Percentiles rank a stretch among this genome's conserved stretches.
Evolutionary conservation across 176 grass and related monocot genomes (phyloP).

Genomic region (Oryza rufipogon): DNA sequence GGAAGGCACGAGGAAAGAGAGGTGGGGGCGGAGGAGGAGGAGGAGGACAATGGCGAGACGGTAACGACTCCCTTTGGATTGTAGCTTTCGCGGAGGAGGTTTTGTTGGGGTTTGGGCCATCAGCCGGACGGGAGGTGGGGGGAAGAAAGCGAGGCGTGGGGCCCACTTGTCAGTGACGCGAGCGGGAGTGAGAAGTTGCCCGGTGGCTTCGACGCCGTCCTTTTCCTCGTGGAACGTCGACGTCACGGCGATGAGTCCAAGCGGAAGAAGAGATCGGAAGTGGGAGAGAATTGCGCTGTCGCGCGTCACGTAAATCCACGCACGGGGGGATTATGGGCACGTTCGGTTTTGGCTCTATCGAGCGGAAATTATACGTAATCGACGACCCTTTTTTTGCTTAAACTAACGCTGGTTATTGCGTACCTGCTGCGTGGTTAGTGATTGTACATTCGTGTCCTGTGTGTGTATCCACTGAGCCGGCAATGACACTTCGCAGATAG

Average conservation of each 20-base stretch:
- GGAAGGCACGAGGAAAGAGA: constrained; percentile 66
- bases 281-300: neutral
- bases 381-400: neutral
- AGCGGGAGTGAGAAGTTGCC: constrained; percentile 24
- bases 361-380: too few relatives aligned
- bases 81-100: constrained; percentile 23
- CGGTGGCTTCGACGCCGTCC: constrained; percentile 19
- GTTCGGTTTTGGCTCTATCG: constrained; percentile 24
- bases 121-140: neutral
- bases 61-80: constrained; percentile 38
- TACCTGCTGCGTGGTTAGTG: neutral
- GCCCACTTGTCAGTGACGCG: neutral
- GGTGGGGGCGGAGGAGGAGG: neutral
- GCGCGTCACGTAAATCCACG: neutral
- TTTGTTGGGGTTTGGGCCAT: constrained; percentile 45
- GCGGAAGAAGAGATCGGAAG: neutral
- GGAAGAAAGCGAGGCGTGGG: neutral
- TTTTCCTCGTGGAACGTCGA: constrained; percentile 15
- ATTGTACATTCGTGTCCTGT: neutral
- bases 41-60: constrained; percentile 46
- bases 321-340: neutral
- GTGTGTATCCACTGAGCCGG: neutral
- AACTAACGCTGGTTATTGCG: neutral
- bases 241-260: constrained; percentile 26
- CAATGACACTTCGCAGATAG: neutral